A percentile compares a stretch with the other conserved stretches of the same genome.
These are phyloP conservation scores for Leucogyrophana mollusca DNA, from an alignment of 768 basidiomycete species.

Conservation along the genomic window DNA sequence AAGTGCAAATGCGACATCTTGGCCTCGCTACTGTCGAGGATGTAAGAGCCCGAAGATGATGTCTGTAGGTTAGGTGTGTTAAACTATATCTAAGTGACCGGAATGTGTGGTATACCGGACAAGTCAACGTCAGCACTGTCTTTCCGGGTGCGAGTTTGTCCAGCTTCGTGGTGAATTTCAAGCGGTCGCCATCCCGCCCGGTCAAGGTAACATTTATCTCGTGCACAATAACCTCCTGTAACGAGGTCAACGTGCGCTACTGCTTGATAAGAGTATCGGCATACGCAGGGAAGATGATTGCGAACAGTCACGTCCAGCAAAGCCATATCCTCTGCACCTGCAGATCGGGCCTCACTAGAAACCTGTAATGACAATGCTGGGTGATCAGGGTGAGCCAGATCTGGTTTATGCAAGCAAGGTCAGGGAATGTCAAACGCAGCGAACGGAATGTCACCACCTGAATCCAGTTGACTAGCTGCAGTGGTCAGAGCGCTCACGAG, in stretches of 20 bases:
- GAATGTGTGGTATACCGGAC: constrained; percentile 73
- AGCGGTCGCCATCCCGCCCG: constrained; percentile 61
- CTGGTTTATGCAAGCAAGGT: constrained; percentile 36
- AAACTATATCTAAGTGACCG: constrained; percentile 1
- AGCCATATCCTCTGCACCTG: constrained; percentile 65
- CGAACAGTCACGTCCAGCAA: constrained; percentile 56
- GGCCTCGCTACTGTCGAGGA: constrained; percentile 67
- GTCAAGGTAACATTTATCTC: constrained; percentile 58
- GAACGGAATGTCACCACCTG: constrained; percentile 38
- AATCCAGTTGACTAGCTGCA: constrained; percentile 51
- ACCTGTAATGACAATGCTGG: constrained; percentile 60
- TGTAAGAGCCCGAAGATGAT: constrained; percentile 65
- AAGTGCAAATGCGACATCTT: constrained; percentile 62
- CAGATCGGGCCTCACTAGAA: constrained; percentile 43
- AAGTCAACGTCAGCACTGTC: constrained; percentile 59
- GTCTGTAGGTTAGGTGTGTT: constrained; percentile 44
- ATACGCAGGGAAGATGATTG: constrained; percentile 77
- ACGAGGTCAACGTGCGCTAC: constrained; percentile 8
- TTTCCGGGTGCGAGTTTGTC: constrained; percentile 55
- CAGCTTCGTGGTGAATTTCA: constrained; percentile 49
- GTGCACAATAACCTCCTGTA: constrained; percentile 60
- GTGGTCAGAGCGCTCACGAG: constrained; percentile 49
- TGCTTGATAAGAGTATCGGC: constrained; percentile 19
- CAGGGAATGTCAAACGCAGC: constrained; percentile 1
- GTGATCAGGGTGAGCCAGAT: constrained; percentile 67